Conservation (phyloP, 2,329 filamentous ascomycete species). For the Pseudogymnoascus sp. region DNA sequence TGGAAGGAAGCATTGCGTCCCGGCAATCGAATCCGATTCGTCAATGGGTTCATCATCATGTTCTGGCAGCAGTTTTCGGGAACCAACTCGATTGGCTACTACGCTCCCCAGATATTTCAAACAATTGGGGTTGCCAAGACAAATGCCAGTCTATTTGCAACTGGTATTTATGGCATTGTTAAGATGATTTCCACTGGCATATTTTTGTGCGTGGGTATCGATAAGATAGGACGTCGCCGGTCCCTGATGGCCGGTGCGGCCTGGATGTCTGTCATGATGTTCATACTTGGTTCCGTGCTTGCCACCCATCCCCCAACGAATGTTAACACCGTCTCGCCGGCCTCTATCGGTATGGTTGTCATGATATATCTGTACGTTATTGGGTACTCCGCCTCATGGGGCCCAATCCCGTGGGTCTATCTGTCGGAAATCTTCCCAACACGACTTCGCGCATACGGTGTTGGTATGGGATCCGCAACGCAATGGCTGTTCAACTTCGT, state of each 20-base stretch:
- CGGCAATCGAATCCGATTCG: slow-evolving; percentile 39
- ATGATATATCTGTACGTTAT: slow-evolving; percentile 26
- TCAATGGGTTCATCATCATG: slow-evolving; percentile 35
- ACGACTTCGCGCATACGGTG: slow-evolving; percentile 43
- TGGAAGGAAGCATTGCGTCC: slow-evolving; percentile 40
- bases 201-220: slow-evolving; percentile 42
- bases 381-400: slow-evolving; percentile 45
- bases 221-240: slow-evolving; percentile 40
- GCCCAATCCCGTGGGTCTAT: slow-evolving; percentile 46
- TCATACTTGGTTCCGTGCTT: slow-evolving; percentile 43
- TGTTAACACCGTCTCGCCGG: slow-evolving; percentile 37
- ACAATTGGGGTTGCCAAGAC: slow-evolving; percentile 53
- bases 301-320: slow-evolving; percentile 34
- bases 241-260: slow-evolving; percentile 42
- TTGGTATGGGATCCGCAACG: slow-evolving; percentile 57
- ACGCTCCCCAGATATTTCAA: slow-evolving; percentile 50
- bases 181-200: slow-evolving; percentile 55
- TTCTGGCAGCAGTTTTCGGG: slow-evolving; percentile 35
- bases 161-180: slow-evolving; percentile 64
- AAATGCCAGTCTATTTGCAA: slow-evolving; percentile 57
- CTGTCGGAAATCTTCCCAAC: slow-evolving; percentile 45
- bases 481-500: slow-evolving; percentile 70
- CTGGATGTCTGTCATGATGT: slow-evolving; percentile 46
- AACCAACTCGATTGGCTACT: slow-evolving; percentile 22
- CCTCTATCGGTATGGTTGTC: slow-evolving; percentile 20